A percentile compares a stretch with the other conserved stretches of the same genome.
Conservation (phyloP, 2,329 filamentous ascomycete genomes). For the Alternaria infectoria region DNA sequence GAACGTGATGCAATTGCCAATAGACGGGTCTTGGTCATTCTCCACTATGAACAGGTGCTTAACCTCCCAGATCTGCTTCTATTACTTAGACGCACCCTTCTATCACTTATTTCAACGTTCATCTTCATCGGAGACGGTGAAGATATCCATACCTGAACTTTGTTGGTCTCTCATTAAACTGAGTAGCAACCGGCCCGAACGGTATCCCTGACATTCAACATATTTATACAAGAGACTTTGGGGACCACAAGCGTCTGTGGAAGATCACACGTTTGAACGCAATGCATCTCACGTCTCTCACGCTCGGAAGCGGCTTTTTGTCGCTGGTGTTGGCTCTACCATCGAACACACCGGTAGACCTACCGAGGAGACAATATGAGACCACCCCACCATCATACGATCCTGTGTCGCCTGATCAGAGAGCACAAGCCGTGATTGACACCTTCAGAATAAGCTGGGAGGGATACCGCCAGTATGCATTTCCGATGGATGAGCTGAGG, state of each 20-base stretch:
- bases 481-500: slow-evolving; percentile 76
- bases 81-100: not conserved
- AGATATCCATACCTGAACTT: not conserved
- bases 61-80: not conserved
- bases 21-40: not conserved
- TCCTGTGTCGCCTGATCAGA: slow-evolving; percentile 10
- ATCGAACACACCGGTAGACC: slow-evolving; percentile 10
- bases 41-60: not conserved
- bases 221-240: not conserved
- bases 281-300: not conserved
- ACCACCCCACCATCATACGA: slow-evolving; percentile 8
- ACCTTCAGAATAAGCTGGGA: slow-evolving; percentile 45
- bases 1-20: not conserved
- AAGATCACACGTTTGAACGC: not conserved
- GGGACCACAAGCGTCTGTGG: not conserved
- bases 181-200: not conserved
- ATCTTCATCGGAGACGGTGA: not conserved
- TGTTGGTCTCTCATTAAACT: not conserved
- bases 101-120: not conserved
- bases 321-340: slow-evolving; percentile 21
- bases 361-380: slow-evolving; percentile 20
- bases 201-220: not conserved
- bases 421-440: slow-evolving; percentile 44
- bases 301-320: not conserved
- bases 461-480: slow-evolving; percentile 73